Conservation (phyloP, 176 grass and related monocot species). For the Eleusine coracana region DNA sequence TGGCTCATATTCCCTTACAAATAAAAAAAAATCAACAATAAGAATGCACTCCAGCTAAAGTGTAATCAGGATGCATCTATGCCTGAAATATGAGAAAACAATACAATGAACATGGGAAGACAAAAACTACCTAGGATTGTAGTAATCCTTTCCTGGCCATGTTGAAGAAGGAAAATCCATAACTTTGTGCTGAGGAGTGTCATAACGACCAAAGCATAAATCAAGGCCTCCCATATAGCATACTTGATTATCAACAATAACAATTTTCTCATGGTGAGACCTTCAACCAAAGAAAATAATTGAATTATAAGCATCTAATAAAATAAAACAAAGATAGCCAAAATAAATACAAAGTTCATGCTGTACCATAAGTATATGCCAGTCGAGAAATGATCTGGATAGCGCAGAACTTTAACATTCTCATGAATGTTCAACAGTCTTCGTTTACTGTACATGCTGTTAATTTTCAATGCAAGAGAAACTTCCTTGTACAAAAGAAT, state of each 20-base stretch:
- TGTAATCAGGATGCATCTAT: slow-evolving; percentile 23
- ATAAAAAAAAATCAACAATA: slow-evolving; percentile 15
- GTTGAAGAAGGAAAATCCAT: slow-evolving; percentile 53
- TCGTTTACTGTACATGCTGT: slow-evolving; percentile 77
- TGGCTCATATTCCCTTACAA: slow-evolving; percentile 78
- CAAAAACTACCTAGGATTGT: slow-evolving; percentile 74
- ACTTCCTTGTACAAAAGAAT: slow-evolving; percentile 95
- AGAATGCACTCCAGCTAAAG: slow-evolving; percentile 30
- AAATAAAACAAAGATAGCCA: slow-evolving; percentile 1
- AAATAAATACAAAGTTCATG: background rate
- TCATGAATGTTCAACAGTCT: slow-evolving; percentile 79
- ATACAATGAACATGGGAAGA: background rate
- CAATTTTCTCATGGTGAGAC: slow-evolving; percentile 96
- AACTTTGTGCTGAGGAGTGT: slow-evolving; percentile 73
- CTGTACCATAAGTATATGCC: slow-evolving; percentile 80
- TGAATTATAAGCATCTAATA: slow-evolving; percentile 17
- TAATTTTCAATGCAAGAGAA: slow-evolving; percentile 82
- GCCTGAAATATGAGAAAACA: background rate
- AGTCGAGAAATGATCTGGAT: slow-evolving; percentile 86
- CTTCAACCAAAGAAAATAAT: slow-evolving; percentile 48
- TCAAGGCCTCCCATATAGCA: slow-evolving; percentile 87
- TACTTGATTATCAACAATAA: slow-evolving; percentile 84
- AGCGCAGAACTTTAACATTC: slow-evolving; percentile 89
- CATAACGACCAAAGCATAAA: slow-evolving; percentile 91
- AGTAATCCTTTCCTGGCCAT: slow-evolving; percentile 97